Percentiles rank a stretch among this genome's conserved stretches.
phyloP scores from a whole-genome alignment of 225 moss, liverwort and hornwort species.

The Marchantia polymorpha region DNA sequence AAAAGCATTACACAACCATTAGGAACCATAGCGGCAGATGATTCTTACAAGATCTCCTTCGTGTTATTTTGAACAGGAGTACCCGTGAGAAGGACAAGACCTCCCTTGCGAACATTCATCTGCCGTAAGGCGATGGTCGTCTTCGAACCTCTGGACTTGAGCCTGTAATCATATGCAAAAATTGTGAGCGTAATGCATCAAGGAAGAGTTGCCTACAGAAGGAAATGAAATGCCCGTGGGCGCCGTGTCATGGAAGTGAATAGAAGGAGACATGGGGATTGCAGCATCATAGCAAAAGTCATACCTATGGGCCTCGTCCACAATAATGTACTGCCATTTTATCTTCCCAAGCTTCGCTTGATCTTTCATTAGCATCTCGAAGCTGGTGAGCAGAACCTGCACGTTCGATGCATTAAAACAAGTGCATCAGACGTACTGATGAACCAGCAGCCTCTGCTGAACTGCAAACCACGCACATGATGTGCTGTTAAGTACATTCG shows the following conservation, averaged over 20 bases:
- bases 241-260: no score
- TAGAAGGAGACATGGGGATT: neutral
- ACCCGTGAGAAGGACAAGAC: slow-evolving; percentile 78
- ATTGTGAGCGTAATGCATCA: neutral
- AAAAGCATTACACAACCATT: no score
- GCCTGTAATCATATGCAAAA: slow-evolving; percentile 31
- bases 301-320: slow-evolving; percentile 91
- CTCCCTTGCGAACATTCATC: slow-evolving; percentile 56
- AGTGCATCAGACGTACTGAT: no score
- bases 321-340: slow-evolving; percentile 75
- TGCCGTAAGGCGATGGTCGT: slow-evolving; percentile 65
- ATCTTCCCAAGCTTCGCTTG: slow-evolving; percentile 65
- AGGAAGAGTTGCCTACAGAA: no score
- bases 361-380: slow-evolving; percentile 89
- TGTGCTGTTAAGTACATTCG: neutral
- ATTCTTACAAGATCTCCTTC: slow-evolving; percentile 79
- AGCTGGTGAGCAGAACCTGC: slow-evolving; percentile 81
- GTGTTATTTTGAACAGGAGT: slow-evolving; percentile 92
- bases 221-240: no score
- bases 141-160: slow-evolving; percentile 80
- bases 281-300: neutral
- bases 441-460: neutral
- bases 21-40: neutral
- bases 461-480: neutral
- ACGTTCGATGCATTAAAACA: neutral